Conservation (phyloP, 2,329 filamentous ascomycete species). For the Ophiocordyceps polyrhachis-furcata region DNA sequence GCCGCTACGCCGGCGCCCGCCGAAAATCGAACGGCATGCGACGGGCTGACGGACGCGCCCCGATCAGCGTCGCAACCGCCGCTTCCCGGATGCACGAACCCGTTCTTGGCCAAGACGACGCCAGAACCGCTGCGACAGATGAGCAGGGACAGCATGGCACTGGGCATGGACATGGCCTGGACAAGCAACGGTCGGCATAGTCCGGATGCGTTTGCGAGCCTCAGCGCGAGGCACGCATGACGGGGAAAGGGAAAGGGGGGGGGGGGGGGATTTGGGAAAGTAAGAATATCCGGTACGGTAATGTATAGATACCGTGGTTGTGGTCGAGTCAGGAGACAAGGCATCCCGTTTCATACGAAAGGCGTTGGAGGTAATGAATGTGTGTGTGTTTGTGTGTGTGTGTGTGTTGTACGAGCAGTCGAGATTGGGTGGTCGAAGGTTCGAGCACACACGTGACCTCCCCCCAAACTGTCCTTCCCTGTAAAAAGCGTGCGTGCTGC, state of each 20-base stretch:
- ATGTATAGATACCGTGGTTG: slow-evolving; percentile 4
- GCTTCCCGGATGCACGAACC: slow-evolving; percentile 32
- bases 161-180: slow-evolving; percentile 46
- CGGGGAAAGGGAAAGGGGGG: not conserved
- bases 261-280: no score
- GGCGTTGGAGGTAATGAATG: no score
- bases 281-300: slow-evolving; percentile 2
- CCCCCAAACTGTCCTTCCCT: no score
- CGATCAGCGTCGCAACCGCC: slow-evolving; percentile 15
- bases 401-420: no score
- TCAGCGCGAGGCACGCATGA: slow-evolving; percentile 42
- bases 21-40: slow-evolving; percentile 10
- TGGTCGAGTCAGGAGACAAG: not conserved
- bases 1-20: slow-evolving; percentile 10
- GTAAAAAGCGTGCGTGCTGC: no score
- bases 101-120: slow-evolving; percentile 26
- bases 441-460: no score
- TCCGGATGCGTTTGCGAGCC: slow-evolving; percentile 60
- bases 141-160: slow-evolving; percentile 54
- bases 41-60: slow-evolving; percentile 8
- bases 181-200: slow-evolving; percentile 50
- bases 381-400: no score
- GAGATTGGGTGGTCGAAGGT: no score
- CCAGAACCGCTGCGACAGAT: slow-evolving; percentile 23
- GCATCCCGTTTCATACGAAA: not conserved